Percentiles rank a stretch among this genome's conserved stretches.
phyloP scores from a whole-genome alignment of 192 early-diverging fungal genomes.

The Coemansia umbellata region DNA sequence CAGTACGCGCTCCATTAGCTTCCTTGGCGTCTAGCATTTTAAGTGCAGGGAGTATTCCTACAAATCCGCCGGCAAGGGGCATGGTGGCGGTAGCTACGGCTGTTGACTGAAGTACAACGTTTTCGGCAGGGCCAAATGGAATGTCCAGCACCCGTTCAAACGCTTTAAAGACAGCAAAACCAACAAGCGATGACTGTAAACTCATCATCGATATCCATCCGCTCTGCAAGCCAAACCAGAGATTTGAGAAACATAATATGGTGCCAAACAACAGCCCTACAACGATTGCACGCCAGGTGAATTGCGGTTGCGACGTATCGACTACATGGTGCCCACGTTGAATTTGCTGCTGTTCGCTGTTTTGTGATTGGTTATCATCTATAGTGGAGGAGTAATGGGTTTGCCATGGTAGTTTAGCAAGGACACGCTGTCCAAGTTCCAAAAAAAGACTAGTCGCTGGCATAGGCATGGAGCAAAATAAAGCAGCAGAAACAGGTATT shows the following conservation, averaged over 20 bases:
- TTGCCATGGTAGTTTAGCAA: neutral
- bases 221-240: constrained; percentile 84
- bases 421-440: neutral
- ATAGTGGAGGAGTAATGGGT: neutral
- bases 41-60: constrained; percentile 78
- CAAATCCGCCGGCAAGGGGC: constrained; percentile 76
- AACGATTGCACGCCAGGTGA: constrained; percentile 50
- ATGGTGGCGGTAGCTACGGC: constrained; percentile 82
- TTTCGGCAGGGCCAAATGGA: constrained; percentile 75
- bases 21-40: constrained; percentile 62
- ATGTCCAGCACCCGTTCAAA: constrained; percentile 42
- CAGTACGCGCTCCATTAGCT: constrained; percentile 51
- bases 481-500: too few relatives aligned
- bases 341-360: neutral
- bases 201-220: constrained; percentile 82
- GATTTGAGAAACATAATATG: constrained; percentile 77
- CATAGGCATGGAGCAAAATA: too few relatives aligned
- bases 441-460: neutral
- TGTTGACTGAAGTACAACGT: constrained; percentile 80
- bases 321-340: constrained; percentile 20
- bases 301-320: constrained; percentile 37
- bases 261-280: constrained; percentile 67
- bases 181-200: constrained; percentile 65
- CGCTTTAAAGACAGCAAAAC: constrained; percentile 75
- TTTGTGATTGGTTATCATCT: constrained; percentile 1